These are phyloP conservation scores for Tetracladium maxilliforme DNA, from an alignment of 2,329 filamentous ascomycete genomes.

Conservation along the genomic window DNA sequence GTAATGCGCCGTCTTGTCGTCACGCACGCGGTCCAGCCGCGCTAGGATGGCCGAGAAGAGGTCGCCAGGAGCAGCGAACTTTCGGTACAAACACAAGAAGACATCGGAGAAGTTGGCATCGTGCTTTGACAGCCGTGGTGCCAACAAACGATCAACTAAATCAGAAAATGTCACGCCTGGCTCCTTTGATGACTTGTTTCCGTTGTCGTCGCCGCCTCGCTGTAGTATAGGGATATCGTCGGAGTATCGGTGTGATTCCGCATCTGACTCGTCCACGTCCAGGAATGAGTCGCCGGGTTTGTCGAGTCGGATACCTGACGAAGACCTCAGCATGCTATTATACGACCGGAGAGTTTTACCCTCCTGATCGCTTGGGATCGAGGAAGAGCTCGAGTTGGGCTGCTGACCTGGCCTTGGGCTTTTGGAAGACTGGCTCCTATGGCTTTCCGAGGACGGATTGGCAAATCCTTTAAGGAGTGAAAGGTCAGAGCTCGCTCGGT, in stretches of 20 bases:
- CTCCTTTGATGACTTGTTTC: conserved; percentile 34
- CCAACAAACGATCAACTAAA: conserved; percentile 74
- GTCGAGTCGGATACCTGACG: too few species aligned
- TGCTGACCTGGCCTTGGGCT: too few species aligned
- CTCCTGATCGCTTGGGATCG: too few species aligned
- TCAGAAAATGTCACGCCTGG: conserved; percentile 49
- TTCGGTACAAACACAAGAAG: conserved; percentile 86
- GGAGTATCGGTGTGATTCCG: conserved; percentile 48
- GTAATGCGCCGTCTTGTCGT: conserved; percentile 50
- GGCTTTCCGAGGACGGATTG: too few species aligned
- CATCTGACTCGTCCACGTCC: conserved; percentile 62
- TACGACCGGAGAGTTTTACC: too few species aligned
- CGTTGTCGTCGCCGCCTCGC: conserved; percentile 47
- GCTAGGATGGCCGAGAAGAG: conserved; percentile 67
- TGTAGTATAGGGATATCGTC: conserved; percentile 55
- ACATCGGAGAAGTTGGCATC: conserved; percentile 80
- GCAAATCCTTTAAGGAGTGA: conserved; percentile 41
- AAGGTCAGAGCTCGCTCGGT: conserved; percentile 57
- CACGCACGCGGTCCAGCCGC: conserved; percentile 56
- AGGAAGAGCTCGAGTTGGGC: too few species aligned
- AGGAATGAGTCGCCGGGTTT: too few species aligned
- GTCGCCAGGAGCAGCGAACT: conserved; percentile 71
- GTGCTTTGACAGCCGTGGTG: conserved; percentile 68
- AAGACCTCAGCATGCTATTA: too few species aligned
- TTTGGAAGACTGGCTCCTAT: too few species aligned